Evolutionary conservation across 139 green algal genomes (phyloP), one percentile per base, ranked within the genome.

Genomic region (Dunaliella primolecta): DNA sequence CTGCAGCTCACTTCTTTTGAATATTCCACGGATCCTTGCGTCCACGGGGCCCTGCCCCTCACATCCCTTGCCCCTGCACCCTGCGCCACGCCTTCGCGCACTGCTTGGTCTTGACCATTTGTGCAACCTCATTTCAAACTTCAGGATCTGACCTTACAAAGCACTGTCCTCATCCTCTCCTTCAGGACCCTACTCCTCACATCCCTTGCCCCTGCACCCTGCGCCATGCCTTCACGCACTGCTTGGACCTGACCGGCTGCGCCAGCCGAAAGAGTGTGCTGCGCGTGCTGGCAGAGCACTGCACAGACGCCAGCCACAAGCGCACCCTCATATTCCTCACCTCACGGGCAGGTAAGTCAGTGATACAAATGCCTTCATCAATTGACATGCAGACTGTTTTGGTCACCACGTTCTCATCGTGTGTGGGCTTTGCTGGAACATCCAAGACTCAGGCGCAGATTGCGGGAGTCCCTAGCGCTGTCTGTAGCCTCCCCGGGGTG

Each of bases 211-310:
- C 95, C 27, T 98, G 95, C 92, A 95, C 89, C 38, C 72, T 98
- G 74, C 84, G 88, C n/a, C 77, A 90, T 2, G 94, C 93, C 25
- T 88, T 99, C 32, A 75, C 85, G 3, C 78, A 76, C 31, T 89
- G 89, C 70, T 83, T 93, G 24, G 96, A 99, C 89, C 75, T 99
- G 32, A 96, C 91, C 0, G 85, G 81, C n/a, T 56, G 29, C 11
- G 64, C 86, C 1, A 87, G 92, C 1, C 89, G 88, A 38, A 99
- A 99, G 92, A 93, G 89, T 0, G 84, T 98, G 84, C 90, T 99
- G 80, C 88, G 95, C 11, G 77, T 96, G 70, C 93, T 99, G 77
- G 96, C 92, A 0, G 95, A 98, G 90, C 92, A 97, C 87, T 97
- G 94, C 89, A 82, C 37, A 2, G 89, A 96, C 30, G 38, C 75